Evolutionary conservation across 2,329 filamentous ascomycete genomes (phyloP), one percentile per base, ranked within the genome.

Genomic region (Sporothrix protearum): DNA sequence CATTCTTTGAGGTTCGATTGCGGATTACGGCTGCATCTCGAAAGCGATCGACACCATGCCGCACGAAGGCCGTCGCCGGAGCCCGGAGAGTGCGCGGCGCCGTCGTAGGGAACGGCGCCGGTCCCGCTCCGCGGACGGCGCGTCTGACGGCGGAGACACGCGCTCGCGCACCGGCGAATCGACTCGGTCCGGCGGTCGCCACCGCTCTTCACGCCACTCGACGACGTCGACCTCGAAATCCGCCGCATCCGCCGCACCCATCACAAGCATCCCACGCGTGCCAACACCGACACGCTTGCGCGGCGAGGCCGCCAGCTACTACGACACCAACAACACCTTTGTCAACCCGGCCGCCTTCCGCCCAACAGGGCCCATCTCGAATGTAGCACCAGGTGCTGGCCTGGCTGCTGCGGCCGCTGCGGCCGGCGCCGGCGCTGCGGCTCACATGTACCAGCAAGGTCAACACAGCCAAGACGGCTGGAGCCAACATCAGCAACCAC

Each of bases 41-140:
- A 14, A 14, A 47, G 14, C 12, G 42, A 12, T 45, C n/a, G n/a
- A 19, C 39, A 19, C 5, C 39, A 87, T 85, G 84, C 85, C 86
- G 85, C 82, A 83, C 81, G 83, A 84, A 77, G 81, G 83, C 80
- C 85, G 85, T 79, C 84, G 83, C 77, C 84, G 85, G 81, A 87
- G 85, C 80, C 85, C 84, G 71, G 86, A 87, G 76, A 83, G 83
- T 81, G 83, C 83, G 78, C 82, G 84, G 78, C 84, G 85, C 78
- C 84, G 72, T 22, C 73, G 71, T 79, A 82, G 81, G 77, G 79
- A 82, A 69, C 79, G 80, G 61, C 79, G 81, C 72, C 79, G 81
- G 76, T 82, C 82, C 72, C 79, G 81, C 75, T 82, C 82, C 69
- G 79, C 79, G 78, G 82, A 82, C 53, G 75, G 76, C 53, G 76